Conservation (phyloP, 345 rosid genomes). For the Eucalyptus sideroxylon region DNA sequence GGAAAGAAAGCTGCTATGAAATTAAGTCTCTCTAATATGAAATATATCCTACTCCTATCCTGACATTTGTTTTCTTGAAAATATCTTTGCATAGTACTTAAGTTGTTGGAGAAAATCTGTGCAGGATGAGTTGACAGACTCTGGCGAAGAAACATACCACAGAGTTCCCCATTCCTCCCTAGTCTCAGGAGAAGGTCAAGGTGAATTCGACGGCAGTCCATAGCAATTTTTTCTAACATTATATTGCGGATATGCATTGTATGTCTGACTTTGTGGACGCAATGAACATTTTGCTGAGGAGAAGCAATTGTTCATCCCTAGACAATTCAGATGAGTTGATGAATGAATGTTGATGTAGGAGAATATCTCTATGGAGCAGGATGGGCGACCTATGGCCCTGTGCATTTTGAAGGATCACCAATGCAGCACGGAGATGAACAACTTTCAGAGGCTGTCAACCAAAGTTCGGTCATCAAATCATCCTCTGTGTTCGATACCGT, state of each 20-base stretch:
- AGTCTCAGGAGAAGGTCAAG: background rate
- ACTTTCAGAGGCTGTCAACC: background rate
- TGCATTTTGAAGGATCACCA: background rate
- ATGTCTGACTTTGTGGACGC: background rate
- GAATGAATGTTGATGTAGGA: background rate
- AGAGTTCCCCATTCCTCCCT: background rate
- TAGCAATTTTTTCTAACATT: background rate
- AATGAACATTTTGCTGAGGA: background rate
- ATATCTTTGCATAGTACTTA: background rate
- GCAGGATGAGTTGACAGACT: background rate
- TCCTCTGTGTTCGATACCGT: background rate
- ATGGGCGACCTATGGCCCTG: background rate
- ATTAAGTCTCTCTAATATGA: background rate
- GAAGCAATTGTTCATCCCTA: background rate
- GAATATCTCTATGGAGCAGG: background rate
- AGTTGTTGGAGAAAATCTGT: background rate
- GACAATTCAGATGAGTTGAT: background rate
- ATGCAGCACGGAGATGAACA: background rate
- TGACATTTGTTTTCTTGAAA: background rate
- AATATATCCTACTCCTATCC: background rate
- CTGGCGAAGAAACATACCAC: background rate
- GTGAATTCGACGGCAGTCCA: background rate
- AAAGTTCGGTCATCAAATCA: background rate
- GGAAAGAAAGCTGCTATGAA: background rate
- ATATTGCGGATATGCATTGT: background rate